Percentiles rank a stretch among this genome's conserved stretches.
Conservation (phyloP, 495 filamentous ascomycete genomes). For the Copromyces sp. region DNA sequence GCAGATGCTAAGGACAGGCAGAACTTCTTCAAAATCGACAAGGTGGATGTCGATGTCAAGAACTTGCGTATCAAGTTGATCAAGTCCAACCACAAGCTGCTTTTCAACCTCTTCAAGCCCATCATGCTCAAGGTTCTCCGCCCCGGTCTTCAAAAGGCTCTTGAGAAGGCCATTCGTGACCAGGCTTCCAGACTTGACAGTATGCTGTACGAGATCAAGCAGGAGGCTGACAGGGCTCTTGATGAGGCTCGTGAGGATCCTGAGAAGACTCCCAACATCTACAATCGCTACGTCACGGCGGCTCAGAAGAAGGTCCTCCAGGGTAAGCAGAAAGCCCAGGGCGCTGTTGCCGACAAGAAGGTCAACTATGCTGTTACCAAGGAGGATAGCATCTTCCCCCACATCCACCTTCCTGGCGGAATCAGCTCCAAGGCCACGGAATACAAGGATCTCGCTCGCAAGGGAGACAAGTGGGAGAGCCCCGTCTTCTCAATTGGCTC, state of each 20-base stretch:
- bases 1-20: slow-evolving; percentile 65
- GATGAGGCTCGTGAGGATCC: slow-evolving; percentile 59
- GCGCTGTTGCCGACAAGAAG: slow-evolving; percentile 57
- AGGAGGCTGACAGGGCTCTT: slow-evolving; percentile 65
- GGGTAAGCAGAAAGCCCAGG: slow-evolving; percentile 62
- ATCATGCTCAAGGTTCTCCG: slow-evolving; percentile 73
- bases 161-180: slow-evolving; percentile 80
- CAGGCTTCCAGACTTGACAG: slow-evolving; percentile 61
- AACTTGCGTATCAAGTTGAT: slow-evolving; percentile 82
- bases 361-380: slow-evolving; percentile 80
- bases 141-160: slow-evolving; percentile 72
- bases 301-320: slow-evolving; percentile 62
- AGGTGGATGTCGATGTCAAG: slow-evolving; percentile 72
- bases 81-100: slow-evolving; percentile 86
- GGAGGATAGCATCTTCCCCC: slow-evolving; percentile 82
- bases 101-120: slow-evolving; percentile 84
- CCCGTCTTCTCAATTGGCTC: slow-evolving; percentile 84
- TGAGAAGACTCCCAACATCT: slow-evolving; percentile 73
- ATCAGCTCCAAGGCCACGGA: slow-evolving; percentile 92
- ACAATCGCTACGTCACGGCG: slow-evolving; percentile 69
- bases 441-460: slow-evolving; percentile 76
- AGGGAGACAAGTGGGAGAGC: slow-evolving; percentile 90
- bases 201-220: slow-evolving; percentile 63
- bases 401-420: slow-evolving; percentile 79
- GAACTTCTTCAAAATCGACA: slow-evolving; percentile 90